phyloP scores from a whole-genome alignment of 176 grass and related monocot species.

The barley (Hordeum vulgare) region DNA sequence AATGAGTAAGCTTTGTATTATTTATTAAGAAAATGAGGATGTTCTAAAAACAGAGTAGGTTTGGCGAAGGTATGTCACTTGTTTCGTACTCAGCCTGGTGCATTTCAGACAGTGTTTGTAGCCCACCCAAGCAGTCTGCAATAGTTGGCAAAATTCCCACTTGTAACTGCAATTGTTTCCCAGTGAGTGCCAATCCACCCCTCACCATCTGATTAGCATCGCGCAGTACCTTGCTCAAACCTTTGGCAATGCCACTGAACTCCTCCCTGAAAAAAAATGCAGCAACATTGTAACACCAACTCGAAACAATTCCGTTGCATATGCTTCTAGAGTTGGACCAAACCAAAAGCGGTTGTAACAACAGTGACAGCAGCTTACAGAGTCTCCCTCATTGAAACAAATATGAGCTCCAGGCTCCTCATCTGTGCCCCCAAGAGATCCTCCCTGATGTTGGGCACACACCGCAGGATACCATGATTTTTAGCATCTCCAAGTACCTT shows the following conservation, averaged over 20 bases:
- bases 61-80: neutral
- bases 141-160: constrained; percentile 67
- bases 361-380: constrained; percentile 38
- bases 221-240: constrained; percentile 48
- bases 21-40: neutral
- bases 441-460: constrained; percentile 41
- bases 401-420: constrained; percentile 47
- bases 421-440: constrained; percentile 62
- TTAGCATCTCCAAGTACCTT: constrained; percentile 48
- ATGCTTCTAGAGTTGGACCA: neutral
- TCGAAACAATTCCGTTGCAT: neutral
- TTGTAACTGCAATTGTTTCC: constrained; percentile 61
- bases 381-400: constrained; percentile 37
- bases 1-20: neutral
- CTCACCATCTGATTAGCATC: constrained; percentile 65
- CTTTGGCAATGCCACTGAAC: constrained; percentile 46
- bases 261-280: constrained; percentile 48
- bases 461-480: constrained; percentile 52
- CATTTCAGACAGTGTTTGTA: constrained; percentile 56
- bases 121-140: constrained; percentile 60
- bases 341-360: neutral
- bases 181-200: constrained; percentile 35
- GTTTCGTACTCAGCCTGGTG: constrained; percentile 61
- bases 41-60: neutral
- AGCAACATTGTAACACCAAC: neutral